A percentile compares a stretch with the other conserved stretches of the same genome.
Evolutionary conservation across 148 eudicot genomes (phyloP).

Genomic region (Bassia scoparia): DNA sequence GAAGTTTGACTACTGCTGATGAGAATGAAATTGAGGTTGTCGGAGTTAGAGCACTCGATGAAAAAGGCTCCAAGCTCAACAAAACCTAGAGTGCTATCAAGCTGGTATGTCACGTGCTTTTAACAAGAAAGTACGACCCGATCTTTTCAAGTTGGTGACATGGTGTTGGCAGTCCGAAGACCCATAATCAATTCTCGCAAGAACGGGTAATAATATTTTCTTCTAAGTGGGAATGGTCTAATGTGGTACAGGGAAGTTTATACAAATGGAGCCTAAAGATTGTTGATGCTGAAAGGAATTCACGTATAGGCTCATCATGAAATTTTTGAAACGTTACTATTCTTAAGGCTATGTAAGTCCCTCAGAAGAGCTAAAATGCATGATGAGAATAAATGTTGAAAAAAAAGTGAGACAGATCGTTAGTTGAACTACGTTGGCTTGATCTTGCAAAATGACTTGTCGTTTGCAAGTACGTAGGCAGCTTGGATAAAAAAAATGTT

Average conservation of each 20-base stretch:
- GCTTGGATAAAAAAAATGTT: neutral
- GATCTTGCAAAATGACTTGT: neutral
- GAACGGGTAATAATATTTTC: too few species aligned
- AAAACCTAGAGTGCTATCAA: too few species aligned
- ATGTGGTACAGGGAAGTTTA: neutral
- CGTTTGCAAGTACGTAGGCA: neutral
- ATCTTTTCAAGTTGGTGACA: too few species aligned
- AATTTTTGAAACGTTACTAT: slow-evolving; percentile 5
- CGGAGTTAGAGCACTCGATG: too few species aligned
- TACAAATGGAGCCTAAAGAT: slow-evolving; percentile 3
- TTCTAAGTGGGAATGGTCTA: neutral
- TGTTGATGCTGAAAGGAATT: neutral
- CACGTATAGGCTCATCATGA: neutral
- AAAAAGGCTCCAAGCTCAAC: too few species aligned
- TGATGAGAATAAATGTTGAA: neutral
- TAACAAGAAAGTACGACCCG: too few species aligned
- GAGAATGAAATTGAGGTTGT: too few species aligned
- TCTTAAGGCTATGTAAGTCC: neutral
- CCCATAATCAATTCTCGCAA: too few species aligned
- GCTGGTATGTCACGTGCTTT: too few species aligned
- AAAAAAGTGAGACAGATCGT: neutral
- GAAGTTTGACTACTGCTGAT: too few species aligned
- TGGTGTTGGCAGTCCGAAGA: too few species aligned
- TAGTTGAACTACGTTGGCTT: neutral
- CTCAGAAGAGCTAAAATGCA: neutral